phyloP scores from a whole-genome alignment of 176 grass and related monocot species.

The Ananas comosus region DNA sequence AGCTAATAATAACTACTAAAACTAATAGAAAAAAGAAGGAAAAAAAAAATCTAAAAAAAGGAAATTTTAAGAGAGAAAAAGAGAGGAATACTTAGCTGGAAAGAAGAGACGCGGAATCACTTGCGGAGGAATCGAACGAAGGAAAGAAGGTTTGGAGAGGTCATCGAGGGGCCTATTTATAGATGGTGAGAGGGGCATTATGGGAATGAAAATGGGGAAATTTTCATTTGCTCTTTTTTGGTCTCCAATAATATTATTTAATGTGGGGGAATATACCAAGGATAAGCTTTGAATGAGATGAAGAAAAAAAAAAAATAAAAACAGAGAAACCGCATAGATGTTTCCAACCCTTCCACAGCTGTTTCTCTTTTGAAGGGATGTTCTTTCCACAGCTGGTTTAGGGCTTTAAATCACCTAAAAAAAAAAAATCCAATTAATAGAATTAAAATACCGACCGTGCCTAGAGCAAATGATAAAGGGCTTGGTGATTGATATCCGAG shows the following conservation, averaged over 20 bases:
- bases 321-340: not conserved
- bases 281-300: not conserved
- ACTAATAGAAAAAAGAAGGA: not conserved
- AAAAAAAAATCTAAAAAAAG: not conserved
- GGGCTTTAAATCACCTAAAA: not conserved
- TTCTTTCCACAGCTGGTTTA: not conserved
- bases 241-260: not conserved
- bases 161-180: not conserved
- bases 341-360: not conserved
- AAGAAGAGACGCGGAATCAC: not conserved
- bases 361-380: not conserved
- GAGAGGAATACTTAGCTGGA: conserved; percentile 14
- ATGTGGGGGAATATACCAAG: not conserved
- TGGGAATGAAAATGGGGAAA: conserved; percentile 1
- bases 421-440: not conserved
- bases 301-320: not conserved
- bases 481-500: no score
- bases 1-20: not conserved
- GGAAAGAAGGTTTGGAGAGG: not conserved
- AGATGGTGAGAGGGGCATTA: conserved; percentile 14
- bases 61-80: conserved; percentile 2
- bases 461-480: no score
- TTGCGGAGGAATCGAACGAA: not conserved
- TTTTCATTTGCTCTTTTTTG: not conserved
- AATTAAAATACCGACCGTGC: no score